Percentiles rank a stretch among this genome's conserved stretches.
phyloP scores from a whole-genome alignment of 768 basidiomycete species.

The Clavaria fumosa region DNA sequence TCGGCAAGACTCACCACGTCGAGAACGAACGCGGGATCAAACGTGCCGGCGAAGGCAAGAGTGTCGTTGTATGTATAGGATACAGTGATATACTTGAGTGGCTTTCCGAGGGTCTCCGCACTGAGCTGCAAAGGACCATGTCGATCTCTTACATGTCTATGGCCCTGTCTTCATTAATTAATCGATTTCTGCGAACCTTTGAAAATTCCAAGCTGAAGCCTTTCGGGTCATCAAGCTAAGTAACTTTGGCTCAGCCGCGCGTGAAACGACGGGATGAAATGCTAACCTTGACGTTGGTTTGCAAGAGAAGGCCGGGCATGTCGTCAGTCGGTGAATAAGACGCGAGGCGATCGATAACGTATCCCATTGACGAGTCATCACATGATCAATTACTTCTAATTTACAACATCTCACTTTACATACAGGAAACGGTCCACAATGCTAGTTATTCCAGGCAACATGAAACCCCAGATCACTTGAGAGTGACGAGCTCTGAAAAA shows the following conservation, averaged over 20 bases:
- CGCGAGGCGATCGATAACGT: too few species aligned
- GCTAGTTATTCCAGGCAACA: background rate
- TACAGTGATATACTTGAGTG: slow-evolving; percentile 37
- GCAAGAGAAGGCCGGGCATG: slow-evolving; percentile 30
- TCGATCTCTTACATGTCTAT: background rate
- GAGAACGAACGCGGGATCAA: slow-evolving; percentile 51
- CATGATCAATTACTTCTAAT: background rate
- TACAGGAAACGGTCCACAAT: too few species aligned
- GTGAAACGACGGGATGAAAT: background rate
- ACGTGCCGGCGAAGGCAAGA: slow-evolving; percentile 43
- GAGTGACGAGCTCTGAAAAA: background rate
- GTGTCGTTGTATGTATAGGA: slow-evolving; percentile 41
- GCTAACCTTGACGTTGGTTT: slow-evolving; percentile 29
- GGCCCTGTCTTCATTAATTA: background rate
- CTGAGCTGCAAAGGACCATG: slow-evolving; percentile 24
- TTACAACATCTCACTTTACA: too few species aligned
- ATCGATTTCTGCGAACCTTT: slow-evolving; percentile 23
- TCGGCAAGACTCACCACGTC: slow-evolving; percentile 31
- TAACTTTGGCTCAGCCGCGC: background rate
- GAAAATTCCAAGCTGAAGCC: slow-evolving; percentile 38
- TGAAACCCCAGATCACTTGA: background rate
- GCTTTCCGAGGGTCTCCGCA: slow-evolving; percentile 38
- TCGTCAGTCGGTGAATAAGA: background rate
- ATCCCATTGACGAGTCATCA: background rate
- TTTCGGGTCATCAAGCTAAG: slow-evolving; percentile 24